Evolutionary conservation across 176 grass and related monocot species (phyloP).

Genomic region (Bothriochloa decipiens): DNA sequence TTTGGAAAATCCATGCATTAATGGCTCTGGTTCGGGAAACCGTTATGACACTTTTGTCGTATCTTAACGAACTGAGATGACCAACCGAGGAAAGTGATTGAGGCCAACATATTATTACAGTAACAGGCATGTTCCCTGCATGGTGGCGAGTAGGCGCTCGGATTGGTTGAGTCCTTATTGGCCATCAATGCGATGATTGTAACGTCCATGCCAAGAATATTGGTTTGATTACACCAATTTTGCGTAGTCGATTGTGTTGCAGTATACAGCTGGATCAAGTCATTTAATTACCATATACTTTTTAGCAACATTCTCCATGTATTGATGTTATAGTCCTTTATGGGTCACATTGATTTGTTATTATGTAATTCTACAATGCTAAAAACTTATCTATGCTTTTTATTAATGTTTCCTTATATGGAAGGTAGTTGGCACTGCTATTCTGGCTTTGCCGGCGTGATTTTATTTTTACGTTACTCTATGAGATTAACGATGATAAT

Average conservation of each 20-base stretch:
- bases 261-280: constrained; percentile 24
- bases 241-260: not conserved
- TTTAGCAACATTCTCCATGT: not conserved
- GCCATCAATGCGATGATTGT: constrained; percentile 5
- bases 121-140: not conserved
- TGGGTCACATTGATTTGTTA: not conserved
- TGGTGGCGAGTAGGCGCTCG: not conserved
- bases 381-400: not conserved
- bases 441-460: not conserved
- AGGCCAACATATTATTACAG: not conserved
- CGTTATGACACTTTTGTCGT: not conserved
- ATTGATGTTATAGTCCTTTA: not conserved
- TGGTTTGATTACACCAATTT: not conserved
- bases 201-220: not conserved
- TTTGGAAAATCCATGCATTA: not conserved
- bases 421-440: not conserved
- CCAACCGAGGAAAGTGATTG: constrained; percentile 4
- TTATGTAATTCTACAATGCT: not conserved
- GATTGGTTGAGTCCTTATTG: not conserved
- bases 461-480: constrained; percentile 9
- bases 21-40: not conserved
- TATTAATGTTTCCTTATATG: not conserved
- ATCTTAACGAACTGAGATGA: not conserved
- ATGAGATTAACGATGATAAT: not conserved
- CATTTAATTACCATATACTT: constrained; percentile 29